Percentiles rank a stretch among this genome's conserved stretches.
phyloP scores from a whole-genome alignment of 768 basidiomycete species.

The Hemileccinum impolitum region DNA sequence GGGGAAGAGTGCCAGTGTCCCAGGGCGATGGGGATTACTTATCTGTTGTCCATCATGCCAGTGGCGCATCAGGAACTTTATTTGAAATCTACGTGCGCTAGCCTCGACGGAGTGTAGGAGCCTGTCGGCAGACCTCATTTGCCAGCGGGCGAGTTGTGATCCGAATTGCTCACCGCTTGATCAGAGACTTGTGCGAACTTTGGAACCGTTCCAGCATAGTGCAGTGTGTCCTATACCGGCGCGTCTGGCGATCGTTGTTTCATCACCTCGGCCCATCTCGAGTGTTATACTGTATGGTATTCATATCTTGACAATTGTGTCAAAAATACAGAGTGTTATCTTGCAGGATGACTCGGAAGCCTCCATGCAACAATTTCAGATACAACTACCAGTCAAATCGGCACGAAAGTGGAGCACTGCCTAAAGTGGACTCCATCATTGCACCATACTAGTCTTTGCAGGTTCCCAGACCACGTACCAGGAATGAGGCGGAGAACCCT shows the following conservation, averaged over 20 bases:
- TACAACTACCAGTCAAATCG: neutral
- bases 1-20: neutral
- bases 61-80: no score
- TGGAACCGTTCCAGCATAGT: no score
- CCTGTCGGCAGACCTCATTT: no score
- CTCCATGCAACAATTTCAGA: neutral
- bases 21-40: constrained; percentile 1
- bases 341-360: neutral
- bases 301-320: neutral
- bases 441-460: neutral
- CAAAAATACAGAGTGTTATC: neutral
- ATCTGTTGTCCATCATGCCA: neutral
- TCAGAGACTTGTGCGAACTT: no score
- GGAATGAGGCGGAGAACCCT: constrained; percentile 6
- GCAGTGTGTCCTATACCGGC: no score
- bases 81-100: no score
- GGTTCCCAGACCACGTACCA: constrained; percentile 8
- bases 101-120: no score
- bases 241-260: no score
- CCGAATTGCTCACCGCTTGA: no score
- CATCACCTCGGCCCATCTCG: no score
- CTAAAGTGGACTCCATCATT: constrained; percentile 4
- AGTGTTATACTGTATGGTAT: no score
- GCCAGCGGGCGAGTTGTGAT: no score
- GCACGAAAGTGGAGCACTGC: neutral